These are phyloP conservation scores for Urochloa ruziziensis DNA, from an alignment of 176 grass and related monocot genomes.

Conservation along the genomic window DNA sequence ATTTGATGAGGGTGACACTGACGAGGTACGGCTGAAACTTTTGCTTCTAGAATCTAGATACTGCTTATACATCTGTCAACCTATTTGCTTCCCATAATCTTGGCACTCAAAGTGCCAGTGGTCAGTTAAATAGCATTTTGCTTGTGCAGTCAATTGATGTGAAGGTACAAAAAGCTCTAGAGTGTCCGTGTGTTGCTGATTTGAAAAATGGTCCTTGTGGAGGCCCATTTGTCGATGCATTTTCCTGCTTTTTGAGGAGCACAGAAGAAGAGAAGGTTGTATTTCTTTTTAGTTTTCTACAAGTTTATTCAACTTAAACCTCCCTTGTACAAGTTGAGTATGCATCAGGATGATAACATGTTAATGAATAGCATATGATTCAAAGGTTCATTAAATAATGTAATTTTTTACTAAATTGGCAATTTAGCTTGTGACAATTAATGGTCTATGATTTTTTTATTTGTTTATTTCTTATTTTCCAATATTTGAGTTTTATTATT, in stretches of 20 bases:
- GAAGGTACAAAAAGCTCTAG: conserved; percentile 83
- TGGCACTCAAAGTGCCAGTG: not conserved
- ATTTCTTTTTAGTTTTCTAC: not conserved
- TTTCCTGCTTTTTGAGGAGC: conserved; percentile 87
- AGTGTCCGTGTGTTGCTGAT: conserved; percentile 85
- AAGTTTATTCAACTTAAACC: conserved; percentile 12
- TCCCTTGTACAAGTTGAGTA: not conserved
- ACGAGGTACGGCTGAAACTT: conserved; percentile 45
- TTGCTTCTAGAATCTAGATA: conserved; percentile 14
- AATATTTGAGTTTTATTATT: not conserved
- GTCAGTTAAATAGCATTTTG: conserved; percentile 32
- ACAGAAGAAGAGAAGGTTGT: conserved; percentile 81
- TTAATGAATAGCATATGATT: not conserved
- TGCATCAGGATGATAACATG: not conserved
- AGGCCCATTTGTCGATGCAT: conserved; percentile 70
- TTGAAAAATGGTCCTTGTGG: conserved; percentile 95
- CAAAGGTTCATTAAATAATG: not conserved
- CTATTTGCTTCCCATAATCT: conserved; percentile 19
- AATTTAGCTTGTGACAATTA: not conserved
- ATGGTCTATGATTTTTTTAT: not conserved
- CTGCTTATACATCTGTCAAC: conserved; percentile 10
- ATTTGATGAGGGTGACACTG: conserved; percentile 43
- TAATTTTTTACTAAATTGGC: not conserved
- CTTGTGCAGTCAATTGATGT: conserved; percentile 70
- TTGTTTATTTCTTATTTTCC: conserved; percentile 5